phyloP scores from a whole-genome alignment of 306 rosid species.

The Quercus robur region DNA sequence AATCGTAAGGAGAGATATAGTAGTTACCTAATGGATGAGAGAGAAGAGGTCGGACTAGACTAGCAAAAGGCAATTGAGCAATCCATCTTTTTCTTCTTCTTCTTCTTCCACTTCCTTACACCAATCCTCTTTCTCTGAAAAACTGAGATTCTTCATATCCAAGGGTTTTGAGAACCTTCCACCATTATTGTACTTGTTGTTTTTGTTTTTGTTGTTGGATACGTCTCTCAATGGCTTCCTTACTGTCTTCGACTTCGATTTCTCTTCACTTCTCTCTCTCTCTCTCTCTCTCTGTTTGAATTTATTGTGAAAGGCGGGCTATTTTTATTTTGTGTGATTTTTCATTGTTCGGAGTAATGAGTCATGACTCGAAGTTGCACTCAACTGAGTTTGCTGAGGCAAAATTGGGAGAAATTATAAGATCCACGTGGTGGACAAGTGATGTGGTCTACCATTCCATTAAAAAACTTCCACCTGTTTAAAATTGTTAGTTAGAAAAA shows the following conservation, averaged over 20 bases:
- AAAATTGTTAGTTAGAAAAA: too few species aligned
- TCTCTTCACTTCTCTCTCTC: too few species aligned
- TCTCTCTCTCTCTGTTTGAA: conserved; percentile 6
- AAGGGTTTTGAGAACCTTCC: conserved; percentile 19
- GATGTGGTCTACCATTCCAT: too few species aligned
- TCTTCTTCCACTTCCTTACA: too few species aligned
- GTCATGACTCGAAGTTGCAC: background rate
- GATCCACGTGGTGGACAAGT: too few species aligned
- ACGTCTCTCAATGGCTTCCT: too few species aligned
- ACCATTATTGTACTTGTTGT: background rate
- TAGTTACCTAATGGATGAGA: conserved; percentile 48
- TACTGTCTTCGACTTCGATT: too few species aligned
- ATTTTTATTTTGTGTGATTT: background rate
- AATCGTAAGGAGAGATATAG: background rate
- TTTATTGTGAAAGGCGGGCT: conserved; percentile 16
- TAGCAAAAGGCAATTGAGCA: conserved; percentile 46
- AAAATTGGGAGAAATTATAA: too few species aligned
- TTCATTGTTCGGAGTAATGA: background rate
- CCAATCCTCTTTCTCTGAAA: conserved; percentile 2
- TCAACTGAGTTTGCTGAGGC: too few species aligned
- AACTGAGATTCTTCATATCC: conserved; percentile 1
- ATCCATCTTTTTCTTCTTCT: background rate
- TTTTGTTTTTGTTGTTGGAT: too few species aligned
- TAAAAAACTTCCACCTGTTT: too few species aligned
- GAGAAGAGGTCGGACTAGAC: conserved; percentile 61